phyloP scores from a whole-genome alignment of 768 basidiomycete genomes.

The Pleurotus cornucopiae region DNA sequence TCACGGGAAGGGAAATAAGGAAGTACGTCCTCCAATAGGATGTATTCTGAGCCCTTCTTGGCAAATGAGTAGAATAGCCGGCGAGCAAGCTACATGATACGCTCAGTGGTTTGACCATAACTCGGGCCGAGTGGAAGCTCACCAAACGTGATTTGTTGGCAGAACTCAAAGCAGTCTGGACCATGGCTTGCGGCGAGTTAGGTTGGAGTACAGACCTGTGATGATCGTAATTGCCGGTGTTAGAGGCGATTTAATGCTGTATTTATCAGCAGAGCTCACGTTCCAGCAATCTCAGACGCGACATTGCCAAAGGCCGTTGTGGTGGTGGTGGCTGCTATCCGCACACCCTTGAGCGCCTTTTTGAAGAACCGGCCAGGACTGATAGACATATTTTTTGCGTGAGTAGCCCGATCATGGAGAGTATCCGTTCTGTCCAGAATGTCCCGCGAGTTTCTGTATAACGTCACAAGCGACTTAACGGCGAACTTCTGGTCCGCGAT shows the following conservation, averaged over 20 bases:
- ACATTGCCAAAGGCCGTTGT: constrained; percentile 67
- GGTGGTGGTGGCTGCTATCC: constrained; percentile 71
- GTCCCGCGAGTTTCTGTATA: constrained; percentile 79
- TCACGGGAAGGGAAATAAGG: constrained; percentile 65
- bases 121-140: constrained; percentile 8
- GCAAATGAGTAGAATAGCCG: constrained; percentile 85
- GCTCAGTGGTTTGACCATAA: not conserved
- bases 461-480: constrained; percentile 59
- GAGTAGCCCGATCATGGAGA: constrained; percentile 30
- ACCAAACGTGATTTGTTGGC: constrained; percentile 77
- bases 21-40: constrained; percentile 67
- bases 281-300: constrained; percentile 51
- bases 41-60: constrained; percentile 49
- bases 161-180: constrained; percentile 73
- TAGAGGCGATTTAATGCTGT: too few relatives aligned
- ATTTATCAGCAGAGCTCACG: constrained; percentile 20
- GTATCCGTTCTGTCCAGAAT: constrained; percentile 66
- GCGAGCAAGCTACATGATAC: constrained; percentile 58
- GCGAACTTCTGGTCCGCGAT: constrained; percentile 82
- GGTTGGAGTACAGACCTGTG: constrained; percentile 77
- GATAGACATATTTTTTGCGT: constrained; percentile 32
- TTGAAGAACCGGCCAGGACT: constrained; percentile 65
- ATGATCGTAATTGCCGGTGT: not conserved
- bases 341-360: constrained; percentile 67
- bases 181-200: constrained; percentile 79